A percentile compares a stretch with the other conserved stretches of the same genome.
These are phyloP conservation scores for Trichoderma guizhouense DNA, from an alignment of 2,329 filamentous ascomycete species.

Conservation along the genomic window DNA sequence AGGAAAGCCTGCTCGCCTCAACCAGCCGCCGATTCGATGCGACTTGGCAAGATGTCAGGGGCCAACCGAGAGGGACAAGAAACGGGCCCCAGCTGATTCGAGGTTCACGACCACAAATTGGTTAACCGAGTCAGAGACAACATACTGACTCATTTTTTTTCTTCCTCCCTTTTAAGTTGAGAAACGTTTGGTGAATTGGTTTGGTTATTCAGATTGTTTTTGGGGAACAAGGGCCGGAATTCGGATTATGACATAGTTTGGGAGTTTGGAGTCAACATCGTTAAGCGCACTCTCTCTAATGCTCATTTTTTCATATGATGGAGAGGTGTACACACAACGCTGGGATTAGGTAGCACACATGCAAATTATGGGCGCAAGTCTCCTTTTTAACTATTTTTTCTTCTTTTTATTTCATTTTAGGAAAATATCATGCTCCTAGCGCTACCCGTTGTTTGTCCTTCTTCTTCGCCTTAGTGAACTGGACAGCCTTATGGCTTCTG, in stretches of 20 bases:
- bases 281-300: neutral
- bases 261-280: neutral
- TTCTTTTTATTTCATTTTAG: neutral
- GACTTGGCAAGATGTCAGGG: constrained; percentile 85
- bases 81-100: neutral
- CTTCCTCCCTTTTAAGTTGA: neutral
- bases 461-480: constrained; percentile 44
- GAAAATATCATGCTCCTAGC: constrained; percentile 32
- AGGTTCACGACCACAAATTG: neutral
- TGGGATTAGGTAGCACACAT: neutral
- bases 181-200: neutral
- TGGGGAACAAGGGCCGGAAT: neutral
- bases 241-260: neutral
- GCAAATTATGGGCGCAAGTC: neutral
- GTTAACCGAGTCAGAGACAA: neutral
- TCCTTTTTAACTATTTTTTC: neutral
- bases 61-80: constrained; percentile 32
- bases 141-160: neutral
- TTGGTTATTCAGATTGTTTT: constrained; percentile 9
- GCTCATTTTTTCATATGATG: neutral
- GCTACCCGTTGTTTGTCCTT: constrained; percentile 34
- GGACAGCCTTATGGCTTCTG: constrained; percentile 63
- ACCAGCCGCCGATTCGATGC: constrained; percentile 79
- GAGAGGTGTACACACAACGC: neutral
- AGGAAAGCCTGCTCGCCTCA: constrained; percentile 84